phyloP scores from a whole-genome alignment of 1,284 basidiomycete genomes.

The Malassezia restricta region DNA sequence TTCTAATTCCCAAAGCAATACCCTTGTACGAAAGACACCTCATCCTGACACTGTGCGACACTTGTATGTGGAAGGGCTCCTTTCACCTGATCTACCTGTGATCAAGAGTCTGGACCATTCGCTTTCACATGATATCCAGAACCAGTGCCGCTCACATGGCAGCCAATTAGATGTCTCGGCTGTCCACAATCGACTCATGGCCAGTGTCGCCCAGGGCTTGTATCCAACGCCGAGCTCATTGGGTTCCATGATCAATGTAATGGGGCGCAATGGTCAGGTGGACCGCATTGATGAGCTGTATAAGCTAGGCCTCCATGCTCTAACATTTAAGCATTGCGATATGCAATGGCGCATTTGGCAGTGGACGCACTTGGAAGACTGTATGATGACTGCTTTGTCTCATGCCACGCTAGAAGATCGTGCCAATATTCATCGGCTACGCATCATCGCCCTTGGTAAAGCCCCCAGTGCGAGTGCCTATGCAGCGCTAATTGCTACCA shows the following conservation, averaged over 20 bases:
- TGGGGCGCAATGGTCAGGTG: constrained; percentile 50
- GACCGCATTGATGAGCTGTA: constrained; percentile 50
- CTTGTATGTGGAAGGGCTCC: constrained; percentile 1
- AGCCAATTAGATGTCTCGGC: constrained; percentile 7
- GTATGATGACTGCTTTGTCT: constrained; percentile 38
- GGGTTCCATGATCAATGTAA: constrained; percentile 26
- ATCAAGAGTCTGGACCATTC: constrained; percentile 1
- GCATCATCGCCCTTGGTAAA: constrained; percentile 33
- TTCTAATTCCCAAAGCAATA: background rate
- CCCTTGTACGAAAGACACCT: no score
- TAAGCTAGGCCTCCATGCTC: constrained; percentile 48
- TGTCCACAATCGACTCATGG: background rate
- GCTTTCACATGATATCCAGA: background rate
- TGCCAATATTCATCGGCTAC: constrained; percentile 31
- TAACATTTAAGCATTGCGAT: constrained; percentile 23
- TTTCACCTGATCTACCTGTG: background rate
- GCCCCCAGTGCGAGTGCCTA: constrained; percentile 34
- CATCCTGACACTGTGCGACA: background rate
- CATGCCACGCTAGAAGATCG: constrained; percentile 31
- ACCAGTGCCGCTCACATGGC: constrained; percentile 11
- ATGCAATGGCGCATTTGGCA: constrained; percentile 48
- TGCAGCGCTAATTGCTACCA: constrained; percentile 39
- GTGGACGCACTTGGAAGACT: constrained; percentile 36
- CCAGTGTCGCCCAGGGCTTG: background rate
- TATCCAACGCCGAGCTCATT: constrained; percentile 22